Percentiles rank a stretch among this genome's conserved stretches.
These are phyloP conservation scores for Boletus huronensis DNA, from an alignment of 768 basidiomycete species.

Conservation along the genomic window DNA sequence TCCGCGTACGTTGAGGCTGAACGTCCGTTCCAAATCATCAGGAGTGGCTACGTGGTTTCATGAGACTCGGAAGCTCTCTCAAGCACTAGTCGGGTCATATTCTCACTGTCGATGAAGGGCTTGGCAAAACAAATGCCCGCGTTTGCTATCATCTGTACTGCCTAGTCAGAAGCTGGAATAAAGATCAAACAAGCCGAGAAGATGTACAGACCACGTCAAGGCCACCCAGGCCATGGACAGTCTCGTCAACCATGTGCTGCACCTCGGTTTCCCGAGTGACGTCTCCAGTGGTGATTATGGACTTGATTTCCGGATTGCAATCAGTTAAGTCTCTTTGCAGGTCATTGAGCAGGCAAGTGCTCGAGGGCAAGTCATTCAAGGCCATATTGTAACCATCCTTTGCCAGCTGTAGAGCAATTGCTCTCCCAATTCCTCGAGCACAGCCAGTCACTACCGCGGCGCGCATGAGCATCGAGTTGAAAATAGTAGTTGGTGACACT, in stretches of 20 bases:
- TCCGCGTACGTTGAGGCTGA: slow-evolving; percentile 36
- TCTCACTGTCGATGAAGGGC: not conserved
- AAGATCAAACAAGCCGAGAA: not conserved
- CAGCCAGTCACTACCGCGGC: not conserved
- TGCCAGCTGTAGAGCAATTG: not conserved
- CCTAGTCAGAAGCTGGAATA: not conserved
- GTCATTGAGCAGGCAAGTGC: not conserved
- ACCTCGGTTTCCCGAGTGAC: slow-evolving; percentile 1
- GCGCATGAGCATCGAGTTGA: not conserved
- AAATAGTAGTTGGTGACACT: not conserved
- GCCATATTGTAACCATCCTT: not conserved
- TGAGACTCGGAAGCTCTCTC: not conserved
- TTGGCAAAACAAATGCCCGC: slow-evolving; percentile 1
- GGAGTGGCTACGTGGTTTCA: not conserved
- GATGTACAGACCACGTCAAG: slow-evolving; percentile 1
- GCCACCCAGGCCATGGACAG: not conserved
- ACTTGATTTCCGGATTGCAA: not conserved
- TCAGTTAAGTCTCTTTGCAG: not conserved
- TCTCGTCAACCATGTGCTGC: slow-evolving; percentile 1
- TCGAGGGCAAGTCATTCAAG: not conserved
- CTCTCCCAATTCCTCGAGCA: slow-evolving; percentile 1
- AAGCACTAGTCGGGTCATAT: not conserved
- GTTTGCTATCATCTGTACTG: not conserved
- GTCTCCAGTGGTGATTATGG: not conserved
- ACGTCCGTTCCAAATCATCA: slow-evolving; percentile 29